Percentiles rank a stretch among this genome's conserved stretches.
Evolutionary conservation across 2,329 filamentous ascomycete genomes (phyloP).

Genomic region (Hypoxylon sp.): DNA sequence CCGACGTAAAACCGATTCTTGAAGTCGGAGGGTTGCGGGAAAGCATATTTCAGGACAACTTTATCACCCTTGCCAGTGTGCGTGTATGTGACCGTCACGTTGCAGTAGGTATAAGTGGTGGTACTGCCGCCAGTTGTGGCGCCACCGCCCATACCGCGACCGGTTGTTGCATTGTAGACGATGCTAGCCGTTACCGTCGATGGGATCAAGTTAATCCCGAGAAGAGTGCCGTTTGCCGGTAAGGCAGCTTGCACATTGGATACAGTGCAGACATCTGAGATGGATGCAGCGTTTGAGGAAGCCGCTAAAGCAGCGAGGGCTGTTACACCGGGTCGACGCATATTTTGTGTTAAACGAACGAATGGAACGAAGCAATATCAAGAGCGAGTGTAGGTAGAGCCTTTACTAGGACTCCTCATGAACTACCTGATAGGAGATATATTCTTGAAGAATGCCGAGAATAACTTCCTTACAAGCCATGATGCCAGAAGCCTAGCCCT

Average conservation of each 20-base stretch:
- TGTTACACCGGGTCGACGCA: slow-evolving; percentile 24
- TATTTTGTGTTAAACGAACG: slow-evolving; percentile 15
- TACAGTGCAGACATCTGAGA: slow-evolving; percentile 60
- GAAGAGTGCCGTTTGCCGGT: slow-evolving; percentile 59
- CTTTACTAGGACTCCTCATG: neutral
- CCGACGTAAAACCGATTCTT: slow-evolving; percentile 62
- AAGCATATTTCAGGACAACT: slow-evolving; percentile 55
- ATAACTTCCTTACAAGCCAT: neutral
- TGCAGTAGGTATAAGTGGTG: slow-evolving; percentile 54
- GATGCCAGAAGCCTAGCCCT: neutral
- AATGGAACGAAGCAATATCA: slow-evolving; percentile 5
- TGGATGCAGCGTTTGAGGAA: slow-evolving; percentile 52
- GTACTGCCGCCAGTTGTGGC: slow-evolving; percentile 45
- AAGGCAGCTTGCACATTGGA: slow-evolving; percentile 60
- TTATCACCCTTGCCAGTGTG: slow-evolving; percentile 54
- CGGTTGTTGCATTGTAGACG: slow-evolving; percentile 56
- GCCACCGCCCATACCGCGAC: slow-evolving; percentile 16
- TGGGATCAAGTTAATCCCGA: slow-evolving; percentile 60
- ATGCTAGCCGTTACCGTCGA: slow-evolving; percentile 59
- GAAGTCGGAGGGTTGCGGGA: slow-evolving; percentile 57
- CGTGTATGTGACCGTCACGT: slow-evolving; percentile 57
- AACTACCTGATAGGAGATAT: neutral
- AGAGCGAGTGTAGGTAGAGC: slow-evolving; percentile 1
- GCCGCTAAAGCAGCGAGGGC: slow-evolving; percentile 42
- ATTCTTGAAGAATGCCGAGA: neutral